Evolutionary conservation across 108 stramenopile species (phyloP).

Genomic region (Pseudonitzschia pungens): DNA sequence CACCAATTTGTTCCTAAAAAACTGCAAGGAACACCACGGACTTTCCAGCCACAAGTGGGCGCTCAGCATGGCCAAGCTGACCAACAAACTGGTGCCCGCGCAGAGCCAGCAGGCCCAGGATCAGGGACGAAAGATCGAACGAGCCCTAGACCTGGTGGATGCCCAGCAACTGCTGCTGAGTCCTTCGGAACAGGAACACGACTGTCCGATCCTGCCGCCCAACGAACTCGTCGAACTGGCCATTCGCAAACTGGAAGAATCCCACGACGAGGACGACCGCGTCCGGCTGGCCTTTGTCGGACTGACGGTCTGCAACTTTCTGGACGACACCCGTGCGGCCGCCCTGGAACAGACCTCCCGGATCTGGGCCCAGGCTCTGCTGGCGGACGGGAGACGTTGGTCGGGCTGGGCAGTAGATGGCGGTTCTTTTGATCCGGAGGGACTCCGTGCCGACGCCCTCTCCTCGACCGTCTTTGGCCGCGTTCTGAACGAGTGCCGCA

Average conservation of each 20-base stretch:
- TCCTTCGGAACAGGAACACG: conserved; percentile 1
- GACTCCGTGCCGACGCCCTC: neutral
- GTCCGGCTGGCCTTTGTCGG: conserved; percentile 29
- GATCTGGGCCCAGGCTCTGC: conserved; percentile 36
- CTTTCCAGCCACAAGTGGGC: conserved; percentile 22
- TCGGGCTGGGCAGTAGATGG: conserved; percentile 27
- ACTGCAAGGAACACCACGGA: conserved; percentile 2
- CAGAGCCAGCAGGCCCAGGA: conserved; percentile 14
- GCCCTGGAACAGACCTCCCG: conserved; percentile 9
- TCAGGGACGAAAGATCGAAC: conserved; percentile 23
- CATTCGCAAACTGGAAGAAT: conserved; percentile 23
- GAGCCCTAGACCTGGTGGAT: conserved; percentile 34
- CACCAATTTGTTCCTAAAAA: conserved; percentile 24
- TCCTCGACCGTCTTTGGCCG: conserved; percentile 37
- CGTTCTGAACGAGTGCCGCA: conserved; percentile 33
- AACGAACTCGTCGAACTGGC: conserved; percentile 31
- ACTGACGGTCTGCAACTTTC: conserved; percentile 29
- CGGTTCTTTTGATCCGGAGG: conserved; percentile 4
- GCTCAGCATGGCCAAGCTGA: conserved; percentile 43
- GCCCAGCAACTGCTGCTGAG: conserved; percentile 34
- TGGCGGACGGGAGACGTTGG: conserved; percentile 26
- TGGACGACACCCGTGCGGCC: conserved; percentile 21
- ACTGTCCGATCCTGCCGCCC: conserved; percentile 17
- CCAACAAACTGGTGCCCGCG: conserved; percentile 26
- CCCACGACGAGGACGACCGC: conserved; percentile 25